A percentile compares a stretch with the other conserved stretches of the same genome.
Evolutionary conservation across 441 rosid genomes (phyloP).

Genomic region (Jatropha multifida): DNA sequence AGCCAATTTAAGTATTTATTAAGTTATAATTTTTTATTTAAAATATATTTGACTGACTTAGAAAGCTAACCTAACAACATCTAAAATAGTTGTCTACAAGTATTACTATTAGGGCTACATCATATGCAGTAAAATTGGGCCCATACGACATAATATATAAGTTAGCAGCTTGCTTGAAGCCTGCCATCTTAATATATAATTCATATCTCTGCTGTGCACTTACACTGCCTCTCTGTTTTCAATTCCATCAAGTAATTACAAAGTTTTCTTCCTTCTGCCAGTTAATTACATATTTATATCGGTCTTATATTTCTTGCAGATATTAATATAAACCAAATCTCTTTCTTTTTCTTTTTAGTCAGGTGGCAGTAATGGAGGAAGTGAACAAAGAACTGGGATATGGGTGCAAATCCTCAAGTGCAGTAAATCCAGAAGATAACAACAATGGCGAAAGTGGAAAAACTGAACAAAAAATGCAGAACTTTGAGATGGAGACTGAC

Average conservation of each 20-base stretch:
- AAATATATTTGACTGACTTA: no score
- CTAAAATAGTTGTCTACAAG: no score
- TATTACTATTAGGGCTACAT: no score
- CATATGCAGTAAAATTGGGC: background rate
- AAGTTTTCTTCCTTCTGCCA: background rate
- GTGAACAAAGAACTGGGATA: slow-evolving; percentile 3
- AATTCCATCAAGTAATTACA: background rate
- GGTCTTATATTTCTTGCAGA: background rate
- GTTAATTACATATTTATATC: background rate
- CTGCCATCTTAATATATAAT: no score
- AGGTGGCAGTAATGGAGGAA: slow-evolving; percentile 11
- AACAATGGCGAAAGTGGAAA: background rate
- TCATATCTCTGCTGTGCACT: background rate
- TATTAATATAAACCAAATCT: no score
- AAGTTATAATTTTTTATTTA: no score
- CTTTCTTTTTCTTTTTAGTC: background rate
- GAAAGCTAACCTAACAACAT: no score
- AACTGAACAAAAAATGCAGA: background rate
- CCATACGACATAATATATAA: background rate
- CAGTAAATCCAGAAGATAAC: slow-evolving; percentile 9
- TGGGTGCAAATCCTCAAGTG: background rate
- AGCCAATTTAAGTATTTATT: no score
- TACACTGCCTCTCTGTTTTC: background rate
- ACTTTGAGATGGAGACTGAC: background rate
- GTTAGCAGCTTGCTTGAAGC: no score